Evolutionary conservation across 2,329 filamentous ascomycete species (phyloP), one percentile per base, ranked within the genome.

Genomic region (Colletotrichum ledebouriae): DNA sequence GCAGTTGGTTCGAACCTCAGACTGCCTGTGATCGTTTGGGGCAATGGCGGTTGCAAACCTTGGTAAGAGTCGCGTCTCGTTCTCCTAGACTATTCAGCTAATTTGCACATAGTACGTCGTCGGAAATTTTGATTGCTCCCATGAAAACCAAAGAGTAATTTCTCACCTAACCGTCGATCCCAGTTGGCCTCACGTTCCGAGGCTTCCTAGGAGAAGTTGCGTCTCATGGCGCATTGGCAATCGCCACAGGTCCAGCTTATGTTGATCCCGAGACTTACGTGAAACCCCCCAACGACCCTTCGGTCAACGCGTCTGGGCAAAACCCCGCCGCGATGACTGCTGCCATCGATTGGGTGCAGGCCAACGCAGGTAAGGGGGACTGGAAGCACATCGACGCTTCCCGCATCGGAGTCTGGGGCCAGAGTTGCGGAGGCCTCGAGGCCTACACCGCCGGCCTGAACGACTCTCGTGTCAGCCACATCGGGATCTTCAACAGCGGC

Each of bases 401-500:
- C 17, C 63, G 63, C 58, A 67, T 67, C 34, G 63, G 49, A 3
- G 63, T 47, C 2, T 67, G 57, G 63, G 63, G 63, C 12, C 52
- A 57, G 41, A 67, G 63, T 37, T 67, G 63, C 15, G 63, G 63
- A 17, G 63, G 63, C 10, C 63, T 67, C 1, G 57, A 67, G 3
- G 22, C 63, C 2, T 67, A 67, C 17, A 22, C 46, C 15, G 63
- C 63, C 22, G 58, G 57, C 6, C n/a, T 57, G 15, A 57, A 62
- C 34, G 63, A 67, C 34, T 11, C 58, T 5, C 49, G 58, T 0
- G 57, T 61, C 25, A 37, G 41, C n/a, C 57, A 61, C 17, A 49
- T 67, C 12, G 63, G 63, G 17, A 63, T 67, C 17, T 67, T 67
- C 63, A 67, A 62, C 7, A 61, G 57, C 50, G 63, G 63, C 6